Percentiles rank a stretch among this genome's conserved stretches.
phyloP scores from a whole-genome alignment of 73 alveolate species.

The Durusdinium trenchii region DNA sequence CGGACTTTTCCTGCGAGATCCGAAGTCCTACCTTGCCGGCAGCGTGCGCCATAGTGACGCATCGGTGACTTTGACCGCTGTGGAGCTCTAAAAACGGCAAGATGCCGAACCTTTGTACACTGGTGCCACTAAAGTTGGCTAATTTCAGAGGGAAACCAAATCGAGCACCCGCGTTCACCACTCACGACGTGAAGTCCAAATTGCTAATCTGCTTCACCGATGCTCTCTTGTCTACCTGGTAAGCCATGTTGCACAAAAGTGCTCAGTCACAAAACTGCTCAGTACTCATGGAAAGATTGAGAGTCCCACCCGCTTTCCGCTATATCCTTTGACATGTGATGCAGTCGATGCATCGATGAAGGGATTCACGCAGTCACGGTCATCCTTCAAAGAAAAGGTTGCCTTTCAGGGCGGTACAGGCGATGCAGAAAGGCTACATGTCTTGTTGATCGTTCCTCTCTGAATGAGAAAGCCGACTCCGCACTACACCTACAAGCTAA shows the following conservation, averaged over 20 bases:
- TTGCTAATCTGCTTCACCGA: slow-evolving; percentile 88
- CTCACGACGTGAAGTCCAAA: slow-evolving; percentile 76
- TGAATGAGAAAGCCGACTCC: too few species aligned
- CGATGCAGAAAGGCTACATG: background rate
- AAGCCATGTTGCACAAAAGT: background rate
- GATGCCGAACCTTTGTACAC: too few species aligned
- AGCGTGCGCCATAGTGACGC: too few species aligned
- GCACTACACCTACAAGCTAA: background rate
- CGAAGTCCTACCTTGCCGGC: too few species aligned
- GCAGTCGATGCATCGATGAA: slow-evolving; percentile 75
- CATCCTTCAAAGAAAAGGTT: slow-evolving; percentile 81
- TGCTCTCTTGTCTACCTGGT: slow-evolving; percentile 89
- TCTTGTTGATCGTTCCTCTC: background rate
- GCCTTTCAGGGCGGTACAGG: slow-evolving; percentile 8
- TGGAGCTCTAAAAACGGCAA: too few species aligned
- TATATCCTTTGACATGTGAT: slow-evolving; percentile 62
- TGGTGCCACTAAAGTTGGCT: too few species aligned
- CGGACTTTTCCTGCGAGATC: too few species aligned
- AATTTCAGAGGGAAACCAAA: too few species aligned
- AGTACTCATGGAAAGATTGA: too few species aligned
- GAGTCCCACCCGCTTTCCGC: slow-evolving; percentile 28
- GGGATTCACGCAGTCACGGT: slow-evolving; percentile 94
- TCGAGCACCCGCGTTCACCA: too few species aligned
- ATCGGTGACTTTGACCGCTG: too few species aligned
- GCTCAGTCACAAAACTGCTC: too few species aligned